phyloP scores from a whole-genome alignment of 352 stramenopile species.

The Phytopythium oedochilum region DNA sequence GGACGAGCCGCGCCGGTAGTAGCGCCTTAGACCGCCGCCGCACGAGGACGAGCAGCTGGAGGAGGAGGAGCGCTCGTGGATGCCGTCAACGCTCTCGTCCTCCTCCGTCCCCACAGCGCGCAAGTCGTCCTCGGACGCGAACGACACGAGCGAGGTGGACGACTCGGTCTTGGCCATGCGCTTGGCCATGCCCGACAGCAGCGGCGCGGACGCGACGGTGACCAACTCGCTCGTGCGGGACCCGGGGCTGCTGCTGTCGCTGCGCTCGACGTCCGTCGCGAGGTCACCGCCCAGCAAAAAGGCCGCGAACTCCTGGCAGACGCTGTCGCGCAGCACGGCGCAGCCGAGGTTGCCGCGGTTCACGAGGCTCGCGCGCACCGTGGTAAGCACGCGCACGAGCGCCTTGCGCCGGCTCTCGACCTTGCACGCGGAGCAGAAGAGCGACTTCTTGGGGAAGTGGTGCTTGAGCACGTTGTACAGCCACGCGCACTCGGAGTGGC shows the following conservation, averaged over 20 bases:
- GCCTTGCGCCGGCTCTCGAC: constrained; percentile 19
- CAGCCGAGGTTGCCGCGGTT: constrained; percentile 29
- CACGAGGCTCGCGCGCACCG: constrained; percentile 19
- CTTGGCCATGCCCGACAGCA: neutral
- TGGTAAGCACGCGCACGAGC: constrained; percentile 19
- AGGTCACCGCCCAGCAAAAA: constrained; percentile 22
- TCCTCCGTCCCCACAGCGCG: neutral
- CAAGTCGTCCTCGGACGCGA: neutral
- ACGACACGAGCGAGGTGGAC: constrained; percentile 1
- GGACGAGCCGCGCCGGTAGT: neutral
- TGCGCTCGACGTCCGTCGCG: neutral
- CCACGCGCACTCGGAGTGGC: constrained; percentile 29
- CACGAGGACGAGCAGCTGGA: constrained; percentile 1
- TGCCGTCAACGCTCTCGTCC: neutral
- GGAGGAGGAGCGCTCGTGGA: neutral
- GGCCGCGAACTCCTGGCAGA: constrained; percentile 21
- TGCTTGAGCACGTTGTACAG: constrained; percentile 30
- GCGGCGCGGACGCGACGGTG: neutral
- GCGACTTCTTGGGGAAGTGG: constrained; percentile 26
- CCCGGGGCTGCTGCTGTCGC: neutral
- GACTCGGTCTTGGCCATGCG: neutral
- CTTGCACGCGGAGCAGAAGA: constrained; percentile 19
- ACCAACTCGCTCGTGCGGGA: neutral
- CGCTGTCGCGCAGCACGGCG: constrained; percentile 16
- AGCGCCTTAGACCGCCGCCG: neutral